phyloP scores from a whole-genome alignment of 352 stramenopile genomes.

The Pythium brachiatum region DNA sequence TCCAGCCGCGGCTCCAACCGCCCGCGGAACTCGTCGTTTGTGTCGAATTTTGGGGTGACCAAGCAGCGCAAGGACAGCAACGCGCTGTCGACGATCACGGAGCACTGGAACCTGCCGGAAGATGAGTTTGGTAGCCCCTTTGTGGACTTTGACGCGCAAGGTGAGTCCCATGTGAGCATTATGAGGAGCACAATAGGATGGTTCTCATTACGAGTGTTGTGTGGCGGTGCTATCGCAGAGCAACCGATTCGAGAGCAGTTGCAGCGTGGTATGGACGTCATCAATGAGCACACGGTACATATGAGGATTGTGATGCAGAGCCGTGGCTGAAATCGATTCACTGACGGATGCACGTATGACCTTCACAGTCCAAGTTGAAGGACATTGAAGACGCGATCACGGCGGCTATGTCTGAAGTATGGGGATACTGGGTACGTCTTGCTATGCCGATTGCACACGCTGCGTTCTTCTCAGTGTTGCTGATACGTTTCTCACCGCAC shows the following conservation, averaged over 20 bases:
- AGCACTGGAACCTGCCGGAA: conserved; percentile 82
- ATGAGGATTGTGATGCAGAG: neutral
- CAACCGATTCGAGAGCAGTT: conserved; percentile 82
- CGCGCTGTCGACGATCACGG: conserved; percentile 82
- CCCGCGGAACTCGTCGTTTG: conserved; percentile 59
- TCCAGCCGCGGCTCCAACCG: conserved; percentile 45
- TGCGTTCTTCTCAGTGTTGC: neutral
- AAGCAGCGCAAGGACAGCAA: conserved; percentile 69
- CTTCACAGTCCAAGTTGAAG: conserved; percentile 72
- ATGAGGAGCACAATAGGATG: neutral
- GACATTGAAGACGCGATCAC: conserved; percentile 87
- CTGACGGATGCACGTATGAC: neutral
- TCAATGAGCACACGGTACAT: conserved; percentile 86
- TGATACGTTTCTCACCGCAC: neutral
- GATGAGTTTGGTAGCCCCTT: conserved; percentile 79
- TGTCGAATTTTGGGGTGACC: conserved; percentile 76
- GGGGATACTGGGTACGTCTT: conserved; percentile 79
- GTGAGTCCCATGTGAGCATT: conserved; percentile 24
- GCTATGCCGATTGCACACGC: neutral
- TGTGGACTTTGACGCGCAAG: conserved; percentile 76
- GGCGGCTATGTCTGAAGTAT: conserved; percentile 86
- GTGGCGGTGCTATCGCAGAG: conserved; percentile 30
- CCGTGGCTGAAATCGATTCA: neutral
- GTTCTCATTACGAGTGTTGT: neutral
- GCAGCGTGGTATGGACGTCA: conserved; percentile 74